Evolutionary conservation across 2,329 filamentous ascomycete genomes (phyloP), one percentile per base, ranked within the genome.

Genomic region (Fusarium pseudocircinatum): DNA sequence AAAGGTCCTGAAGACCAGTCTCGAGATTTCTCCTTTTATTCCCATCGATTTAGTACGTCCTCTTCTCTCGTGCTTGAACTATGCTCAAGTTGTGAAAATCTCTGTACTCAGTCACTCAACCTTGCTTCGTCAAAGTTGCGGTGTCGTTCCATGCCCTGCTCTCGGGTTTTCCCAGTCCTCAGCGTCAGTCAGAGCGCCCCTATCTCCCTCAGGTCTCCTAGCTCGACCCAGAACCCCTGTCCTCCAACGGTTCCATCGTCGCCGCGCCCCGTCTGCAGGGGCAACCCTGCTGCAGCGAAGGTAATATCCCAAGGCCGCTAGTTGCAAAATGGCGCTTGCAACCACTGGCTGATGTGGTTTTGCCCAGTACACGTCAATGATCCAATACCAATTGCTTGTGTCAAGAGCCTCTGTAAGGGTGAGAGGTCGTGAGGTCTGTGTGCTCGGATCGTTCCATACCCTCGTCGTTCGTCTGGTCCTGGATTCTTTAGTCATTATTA

Each of bases 261-360:
- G 54, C 58, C 49, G 54, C 66, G 68, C 61, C 64, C 54, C 72
- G 50, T 60, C 77, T 79, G 78, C 78, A 78, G 74, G 75, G 78
- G 74, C 70, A 79, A 71, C 78, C 77, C 72, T 76, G 77, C 58
- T 75, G 76, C 76, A 78, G 66, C 73, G 71, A 54, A 75, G 75
- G 76, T 79, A 79, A 79, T 79, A 77, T 79, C 76, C 76, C 74
- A 70, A 62, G 54, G 43, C 66, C 75, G 64, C 65, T 79, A 79
- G 78, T 67, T 79, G 77, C 76, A 79, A 73, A 74, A 72, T 76
- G 72, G 76, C 72, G 77, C 73, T 74, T 75, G 58, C 70, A 78
- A 74, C 60, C 73, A 78, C 73, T 78, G 77, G 77, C 64, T 78
- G 73, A 63, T 56, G 63, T 63, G 61, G 64, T 39, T 72, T 59